Evolutionary conservation across 345 rosid species (phyloP).

Genomic region (Murraya koenigii): DNA sequence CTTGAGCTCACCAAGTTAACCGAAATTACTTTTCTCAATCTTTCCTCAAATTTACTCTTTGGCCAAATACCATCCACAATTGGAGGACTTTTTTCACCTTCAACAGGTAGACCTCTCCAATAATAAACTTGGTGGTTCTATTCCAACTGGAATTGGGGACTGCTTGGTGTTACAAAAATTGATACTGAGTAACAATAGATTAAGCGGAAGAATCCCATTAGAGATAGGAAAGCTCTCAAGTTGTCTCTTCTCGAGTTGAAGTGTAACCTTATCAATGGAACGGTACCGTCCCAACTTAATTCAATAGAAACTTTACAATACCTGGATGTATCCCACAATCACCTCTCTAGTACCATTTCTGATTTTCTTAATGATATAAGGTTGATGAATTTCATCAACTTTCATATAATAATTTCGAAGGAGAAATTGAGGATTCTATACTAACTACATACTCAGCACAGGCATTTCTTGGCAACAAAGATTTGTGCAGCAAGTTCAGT

Average conservation of each 20-base stretch:
- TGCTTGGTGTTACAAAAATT: background rate
- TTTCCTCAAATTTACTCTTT: background rate
- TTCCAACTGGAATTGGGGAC: background rate
- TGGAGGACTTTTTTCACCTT: background rate
- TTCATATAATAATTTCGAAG: background rate
- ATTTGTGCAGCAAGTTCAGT: background rate
- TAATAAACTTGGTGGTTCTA: too few relatives aligned
- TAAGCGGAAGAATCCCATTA: background rate
- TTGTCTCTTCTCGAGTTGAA: too few relatives aligned
- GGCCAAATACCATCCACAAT: background rate
- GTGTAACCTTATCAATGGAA: background rate
- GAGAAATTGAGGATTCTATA: background rate
- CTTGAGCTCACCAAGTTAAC: background rate
- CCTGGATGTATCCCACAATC: background rate
- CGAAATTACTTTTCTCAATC: background rate
- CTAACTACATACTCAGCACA: background rate
- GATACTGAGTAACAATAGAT: too few relatives aligned
- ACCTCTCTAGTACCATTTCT: background rate
- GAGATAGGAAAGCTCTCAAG: background rate
- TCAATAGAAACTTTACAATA: background rate
- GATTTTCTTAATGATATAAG: background rate
- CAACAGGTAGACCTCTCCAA: too few relatives aligned
- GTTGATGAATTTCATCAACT: background rate
- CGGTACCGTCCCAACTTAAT: background rate
- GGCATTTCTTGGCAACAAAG: constrained; percentile 3